Percentiles rank a stretch among this genome's conserved stretches.
Evolutionary conservation across 2,329 filamentous ascomycete genomes (phyloP).

Genomic region (Xylariaceae sp.): DNA sequence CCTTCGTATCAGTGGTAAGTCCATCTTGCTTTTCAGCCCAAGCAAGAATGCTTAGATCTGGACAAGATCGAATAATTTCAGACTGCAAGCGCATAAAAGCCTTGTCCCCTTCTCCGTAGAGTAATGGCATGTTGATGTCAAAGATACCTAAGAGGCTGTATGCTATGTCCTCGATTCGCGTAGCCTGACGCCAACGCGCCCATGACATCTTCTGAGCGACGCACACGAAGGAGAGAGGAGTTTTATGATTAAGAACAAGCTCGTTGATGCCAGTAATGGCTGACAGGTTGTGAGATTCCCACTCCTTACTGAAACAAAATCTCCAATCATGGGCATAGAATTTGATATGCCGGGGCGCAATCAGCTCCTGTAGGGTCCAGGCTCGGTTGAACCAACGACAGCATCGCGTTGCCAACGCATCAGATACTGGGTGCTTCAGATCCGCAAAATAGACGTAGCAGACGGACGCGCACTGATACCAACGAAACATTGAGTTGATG

Average conservation of each 20-base stretch:
- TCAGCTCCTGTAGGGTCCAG: conserved; percentile 1
- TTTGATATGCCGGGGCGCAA: conserved; percentile 1
- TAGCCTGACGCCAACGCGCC: conserved; percentile 1
- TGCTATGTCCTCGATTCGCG: conserved; percentile 5
- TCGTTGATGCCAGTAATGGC: background rate
- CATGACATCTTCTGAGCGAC: conserved; percentile 4
- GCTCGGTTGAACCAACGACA: background rate
- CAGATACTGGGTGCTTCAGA: background rate
- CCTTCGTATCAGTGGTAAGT: background rate
- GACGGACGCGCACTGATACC: background rate
- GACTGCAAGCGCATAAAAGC: conserved; percentile 34
- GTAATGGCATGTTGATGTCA: conserved; percentile 5
- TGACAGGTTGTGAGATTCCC: background rate
- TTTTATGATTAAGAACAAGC: background rate
- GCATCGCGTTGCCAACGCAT: background rate
- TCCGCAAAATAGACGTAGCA: background rate
- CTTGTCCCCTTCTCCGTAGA: conserved; percentile 6
- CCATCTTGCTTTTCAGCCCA: background rate
- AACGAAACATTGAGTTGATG: no score
- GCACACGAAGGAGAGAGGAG: background rate
- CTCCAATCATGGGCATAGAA: conserved; percentile 3
- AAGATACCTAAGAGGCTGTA: conserved; percentile 7
- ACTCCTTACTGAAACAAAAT: background rate
- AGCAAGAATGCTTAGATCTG: background rate
- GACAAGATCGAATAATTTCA: background rate